Base-by-base conservation (phyloP, 495 filamentous ascomycete genomes). In the Penicillium longicatenatum region DNA sequence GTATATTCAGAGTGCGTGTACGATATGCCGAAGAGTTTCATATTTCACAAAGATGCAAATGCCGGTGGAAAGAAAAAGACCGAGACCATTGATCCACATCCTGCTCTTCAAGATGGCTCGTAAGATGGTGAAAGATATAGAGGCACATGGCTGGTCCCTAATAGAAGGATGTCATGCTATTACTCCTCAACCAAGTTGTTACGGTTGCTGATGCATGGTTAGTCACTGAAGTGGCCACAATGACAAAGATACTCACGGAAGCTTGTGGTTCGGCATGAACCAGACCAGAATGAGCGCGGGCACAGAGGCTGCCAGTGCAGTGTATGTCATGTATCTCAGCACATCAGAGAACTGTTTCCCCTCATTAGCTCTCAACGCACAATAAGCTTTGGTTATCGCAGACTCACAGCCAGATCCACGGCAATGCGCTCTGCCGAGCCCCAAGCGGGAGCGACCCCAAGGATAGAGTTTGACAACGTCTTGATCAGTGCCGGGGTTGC, bases 271-370 rank as follows among this genome's bases (percentile, higher is more conserved):
- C 5, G 77, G 75, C 66, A 79, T 70, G 26, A 79, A 68, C 39
- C 73, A 57, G 19, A 70, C 59, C 10, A 77, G 52, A 12, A 80
- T 55, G 0, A 80, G 62, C 6, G 73, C 71, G 1, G 72, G 67
- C 4, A 66, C 67, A 9, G 75, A 71, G 26, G 73, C 65, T 4
- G 68, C 76, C 29, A 80, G 54, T 0, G 76, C 75, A n/a, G 76
- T 70, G 47, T 77, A 77, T 3, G 77, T 79, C 51, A 80, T 75
- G 46, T 73, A 76, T 45, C 70, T 68, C 70, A 80, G 69, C 6
- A 79, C 74, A 64, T 76, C 71, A 1, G 75, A 77, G 52, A 75
- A 80, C 75, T 79, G 57, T 10, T 6, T 5, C 19, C 12, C 10
- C 1, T 22, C 17, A 44, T 71, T 35, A 71, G 63, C 14, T 30